phyloP scores from a whole-genome alignment of 371 early-diverging fungal species.

The Parasitella parasitica region DNA sequence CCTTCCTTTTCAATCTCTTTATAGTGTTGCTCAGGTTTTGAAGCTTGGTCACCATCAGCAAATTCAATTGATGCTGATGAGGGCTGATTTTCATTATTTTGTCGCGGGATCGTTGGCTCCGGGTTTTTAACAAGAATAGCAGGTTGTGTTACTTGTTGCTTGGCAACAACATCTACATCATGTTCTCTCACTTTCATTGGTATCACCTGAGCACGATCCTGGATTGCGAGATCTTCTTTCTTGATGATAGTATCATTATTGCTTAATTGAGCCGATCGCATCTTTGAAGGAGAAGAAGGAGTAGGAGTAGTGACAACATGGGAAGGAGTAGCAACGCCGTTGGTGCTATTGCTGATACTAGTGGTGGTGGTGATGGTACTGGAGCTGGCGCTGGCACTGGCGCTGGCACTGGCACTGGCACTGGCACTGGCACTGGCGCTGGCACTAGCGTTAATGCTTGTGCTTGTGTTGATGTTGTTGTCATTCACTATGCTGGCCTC shows the following conservation, averaged over 20 bases:
- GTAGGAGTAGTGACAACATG: background rate
- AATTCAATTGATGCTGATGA: background rate
- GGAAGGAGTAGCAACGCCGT: background rate
- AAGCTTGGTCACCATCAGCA: background rate
- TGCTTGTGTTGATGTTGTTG: background rate
- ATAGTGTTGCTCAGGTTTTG: background rate
- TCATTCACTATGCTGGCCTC: background rate
- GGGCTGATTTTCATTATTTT: background rate
- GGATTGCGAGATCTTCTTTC: background rate
- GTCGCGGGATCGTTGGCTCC: background rate
- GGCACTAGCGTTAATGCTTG: no score
- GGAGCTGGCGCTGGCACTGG: no score
- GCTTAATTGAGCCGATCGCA: background rate
- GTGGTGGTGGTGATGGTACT: no score
- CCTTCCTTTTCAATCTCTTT: background rate
- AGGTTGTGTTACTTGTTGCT: background rate
- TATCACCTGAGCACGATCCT: background rate
- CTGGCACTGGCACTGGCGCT: no score
- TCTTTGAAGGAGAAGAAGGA: background rate
- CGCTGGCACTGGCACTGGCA: no score
- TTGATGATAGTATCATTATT: background rate
- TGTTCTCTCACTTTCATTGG: background rate
- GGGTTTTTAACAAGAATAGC: background rate
- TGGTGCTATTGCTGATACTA: background rate
- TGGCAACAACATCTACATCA: background rate